Conservation (phyloP, 176 grass and related monocot genomes). For the Luzula sylvatica region DNA sequence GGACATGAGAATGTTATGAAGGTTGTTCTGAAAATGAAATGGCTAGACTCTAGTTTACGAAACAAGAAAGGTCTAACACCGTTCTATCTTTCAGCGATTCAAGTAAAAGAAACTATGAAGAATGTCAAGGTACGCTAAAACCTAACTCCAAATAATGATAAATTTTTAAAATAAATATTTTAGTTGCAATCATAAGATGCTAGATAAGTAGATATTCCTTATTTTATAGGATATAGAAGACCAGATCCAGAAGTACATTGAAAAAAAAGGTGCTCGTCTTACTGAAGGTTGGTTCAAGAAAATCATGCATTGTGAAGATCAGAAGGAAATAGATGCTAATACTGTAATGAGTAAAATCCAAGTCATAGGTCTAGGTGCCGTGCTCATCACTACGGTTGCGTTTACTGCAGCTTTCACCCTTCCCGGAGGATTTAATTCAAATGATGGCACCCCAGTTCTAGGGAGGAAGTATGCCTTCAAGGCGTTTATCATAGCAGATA, state of each 20-base stretch:
- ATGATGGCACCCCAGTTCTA: not conserved
- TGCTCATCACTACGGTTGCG: constrained; percentile 12
- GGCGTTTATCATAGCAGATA: constrained; percentile 5
- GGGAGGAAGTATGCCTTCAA: not conserved
- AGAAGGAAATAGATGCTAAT: not conserved
- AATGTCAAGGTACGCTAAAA: not conserved
- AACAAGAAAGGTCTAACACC: constrained; percentile 9
- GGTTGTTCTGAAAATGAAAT: not conserved
- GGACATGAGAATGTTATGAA: not conserved
- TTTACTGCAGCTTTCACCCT: constrained; percentile 22
- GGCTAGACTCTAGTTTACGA: not conserved
- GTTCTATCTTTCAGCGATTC: not conserved
- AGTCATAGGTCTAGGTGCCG: not conserved
- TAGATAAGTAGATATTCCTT: not conserved
- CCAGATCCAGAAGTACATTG: not conserved
- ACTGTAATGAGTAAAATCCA: not conserved
- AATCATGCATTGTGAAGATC: not conserved
- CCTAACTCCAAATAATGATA: not conserved
- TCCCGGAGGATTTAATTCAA: not conserved
- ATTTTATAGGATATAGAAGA: not conserved
- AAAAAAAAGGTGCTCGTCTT: not conserved
- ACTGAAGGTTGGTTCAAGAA: not conserved
- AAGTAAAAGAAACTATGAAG: not conserved
- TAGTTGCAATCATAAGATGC: not conserved
- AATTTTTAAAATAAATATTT: not conserved